phyloP scores from a whole-genome alignment of 139 green algal genomes.

The Tetraselmis chui region DNA sequence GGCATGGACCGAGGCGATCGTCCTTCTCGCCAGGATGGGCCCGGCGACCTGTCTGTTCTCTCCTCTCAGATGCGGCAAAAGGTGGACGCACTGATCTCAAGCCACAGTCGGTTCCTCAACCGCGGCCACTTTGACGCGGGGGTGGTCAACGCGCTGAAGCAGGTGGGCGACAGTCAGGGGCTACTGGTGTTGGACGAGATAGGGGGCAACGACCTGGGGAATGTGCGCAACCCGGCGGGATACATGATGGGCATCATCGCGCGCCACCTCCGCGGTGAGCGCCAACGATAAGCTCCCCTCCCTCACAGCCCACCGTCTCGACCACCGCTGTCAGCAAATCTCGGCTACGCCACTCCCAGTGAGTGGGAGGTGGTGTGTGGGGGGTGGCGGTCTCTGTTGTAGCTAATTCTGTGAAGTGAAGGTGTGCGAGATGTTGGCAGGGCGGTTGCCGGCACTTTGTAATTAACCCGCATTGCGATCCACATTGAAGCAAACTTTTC shows the following conservation, averaged over 20 bases:
- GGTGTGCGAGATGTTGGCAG: too few species aligned
- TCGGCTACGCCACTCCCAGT: too few species aligned
- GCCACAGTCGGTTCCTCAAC: not conserved
- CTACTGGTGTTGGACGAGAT: constrained; percentile 23
- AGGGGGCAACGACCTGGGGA: constrained; percentile 18
- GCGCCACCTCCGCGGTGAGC: constrained; percentile 5
- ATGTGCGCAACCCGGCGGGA: constrained; percentile 21
- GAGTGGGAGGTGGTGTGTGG: too few species aligned
- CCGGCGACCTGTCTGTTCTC: constrained; percentile 9
- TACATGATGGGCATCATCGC: constrained; percentile 37
- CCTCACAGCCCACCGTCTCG: too few species aligned
- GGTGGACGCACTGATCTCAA: constrained; percentile 8
- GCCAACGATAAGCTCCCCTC: too few species aligned
- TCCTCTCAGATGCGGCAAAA: constrained; percentile 6
- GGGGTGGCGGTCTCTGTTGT: too few species aligned
- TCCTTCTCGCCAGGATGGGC: not conserved
- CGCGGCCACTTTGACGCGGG: constrained; percentile 24
- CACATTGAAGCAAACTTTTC: too few species aligned
- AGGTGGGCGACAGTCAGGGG: constrained; percentile 17
- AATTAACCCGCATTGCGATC: too few species aligned
- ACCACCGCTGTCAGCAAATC: too few species aligned
- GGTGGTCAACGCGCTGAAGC: constrained; percentile 22
- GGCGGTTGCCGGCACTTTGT: too few species aligned
- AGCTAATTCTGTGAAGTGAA: too few species aligned
- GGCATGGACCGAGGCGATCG: not conserved